Conservation (phyloP, 2,329 filamentous ascomycete genomes). For the Botrytis elliptica region DNA sequence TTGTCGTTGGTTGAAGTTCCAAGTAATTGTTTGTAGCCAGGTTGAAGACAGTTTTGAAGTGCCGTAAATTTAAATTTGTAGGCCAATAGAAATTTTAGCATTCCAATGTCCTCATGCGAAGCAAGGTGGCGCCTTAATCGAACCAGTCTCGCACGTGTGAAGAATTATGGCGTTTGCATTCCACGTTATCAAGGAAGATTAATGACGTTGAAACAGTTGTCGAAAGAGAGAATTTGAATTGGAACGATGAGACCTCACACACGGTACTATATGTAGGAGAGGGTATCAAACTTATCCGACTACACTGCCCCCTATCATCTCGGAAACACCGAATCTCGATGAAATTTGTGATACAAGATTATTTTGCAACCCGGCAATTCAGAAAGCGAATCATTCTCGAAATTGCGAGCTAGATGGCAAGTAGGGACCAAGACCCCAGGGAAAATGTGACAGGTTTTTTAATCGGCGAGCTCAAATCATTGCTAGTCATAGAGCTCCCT, state of each 20-base stretch:
- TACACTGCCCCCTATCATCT: neutral
- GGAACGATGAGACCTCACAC: neutral
- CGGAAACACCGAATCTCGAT: neutral
- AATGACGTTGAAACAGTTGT: neutral
- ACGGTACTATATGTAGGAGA: neutral
- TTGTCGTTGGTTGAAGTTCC: neutral
- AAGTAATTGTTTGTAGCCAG: neutral
- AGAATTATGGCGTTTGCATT: neutral
- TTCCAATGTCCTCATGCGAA: neutral
- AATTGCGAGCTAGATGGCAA: neutral
- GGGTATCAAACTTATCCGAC: neutral
- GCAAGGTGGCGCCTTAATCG: neutral
- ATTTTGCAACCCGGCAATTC: neutral
- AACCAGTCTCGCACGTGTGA: neutral
- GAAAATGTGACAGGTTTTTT: neutral
- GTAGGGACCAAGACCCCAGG: neutral
- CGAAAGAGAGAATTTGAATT: neutral
- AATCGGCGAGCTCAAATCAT: neutral
- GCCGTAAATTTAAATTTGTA: neutral
- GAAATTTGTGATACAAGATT: neutral
- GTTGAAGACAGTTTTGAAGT: neutral
- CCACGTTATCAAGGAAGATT: neutral
- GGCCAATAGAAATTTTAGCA: neutral
- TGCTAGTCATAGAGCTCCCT: neutral
- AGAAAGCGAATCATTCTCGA: conserved; percentile 2